These are phyloP conservation scores for Phytophthora cajani DNA, from an alignment of 352 stramenopile species.

Conservation along the genomic window DNA sequence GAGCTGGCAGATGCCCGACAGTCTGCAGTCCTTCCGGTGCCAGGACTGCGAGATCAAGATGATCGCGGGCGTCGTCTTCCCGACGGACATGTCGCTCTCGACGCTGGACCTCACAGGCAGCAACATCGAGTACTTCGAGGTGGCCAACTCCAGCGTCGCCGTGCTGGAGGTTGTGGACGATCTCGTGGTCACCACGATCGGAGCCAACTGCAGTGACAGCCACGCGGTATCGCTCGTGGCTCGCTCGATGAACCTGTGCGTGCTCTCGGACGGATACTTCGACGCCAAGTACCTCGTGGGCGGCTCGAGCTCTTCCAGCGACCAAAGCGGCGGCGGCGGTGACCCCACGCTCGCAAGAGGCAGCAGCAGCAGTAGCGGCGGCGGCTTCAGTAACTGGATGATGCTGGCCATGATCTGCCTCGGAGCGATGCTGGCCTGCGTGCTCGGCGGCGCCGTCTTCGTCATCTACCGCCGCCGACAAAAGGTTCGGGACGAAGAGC, in stretches of 20 bases:
- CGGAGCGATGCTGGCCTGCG: conserved; percentile 37
- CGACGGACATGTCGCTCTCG: conserved; percentile 24
- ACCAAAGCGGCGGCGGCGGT: conserved; percentile 1
- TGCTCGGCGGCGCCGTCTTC: conserved; percentile 35
- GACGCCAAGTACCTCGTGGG: conserved; percentile 32
- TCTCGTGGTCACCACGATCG: conserved; percentile 37
- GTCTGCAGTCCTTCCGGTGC: conserved; percentile 42
- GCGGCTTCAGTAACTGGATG: conserved; percentile 50
- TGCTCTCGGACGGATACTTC: conserved; percentile 41
- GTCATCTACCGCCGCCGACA: conserved; percentile 36
- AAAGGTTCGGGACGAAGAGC: conserved; percentile 34
- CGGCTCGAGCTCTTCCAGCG: conserved; percentile 14
- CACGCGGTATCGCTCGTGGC: conserved; percentile 18
- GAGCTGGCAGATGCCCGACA: conserved; percentile 38
- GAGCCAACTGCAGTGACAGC: conserved; percentile 35
- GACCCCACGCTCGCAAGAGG: background rate
- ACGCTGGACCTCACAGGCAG: conserved; percentile 42
- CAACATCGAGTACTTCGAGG: conserved; percentile 37
- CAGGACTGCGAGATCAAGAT: conserved; percentile 39
- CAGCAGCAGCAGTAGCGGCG: conserved; percentile 1
- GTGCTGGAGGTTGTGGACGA: conserved; percentile 38
- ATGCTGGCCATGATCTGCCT: conserved; percentile 47
- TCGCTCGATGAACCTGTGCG: conserved; percentile 39
- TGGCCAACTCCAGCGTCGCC: conserved; percentile 40
- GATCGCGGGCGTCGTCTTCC: conserved; percentile 38